Conservation (phyloP, 78 protist species). For the Emiliania huxleyi region DNA sequence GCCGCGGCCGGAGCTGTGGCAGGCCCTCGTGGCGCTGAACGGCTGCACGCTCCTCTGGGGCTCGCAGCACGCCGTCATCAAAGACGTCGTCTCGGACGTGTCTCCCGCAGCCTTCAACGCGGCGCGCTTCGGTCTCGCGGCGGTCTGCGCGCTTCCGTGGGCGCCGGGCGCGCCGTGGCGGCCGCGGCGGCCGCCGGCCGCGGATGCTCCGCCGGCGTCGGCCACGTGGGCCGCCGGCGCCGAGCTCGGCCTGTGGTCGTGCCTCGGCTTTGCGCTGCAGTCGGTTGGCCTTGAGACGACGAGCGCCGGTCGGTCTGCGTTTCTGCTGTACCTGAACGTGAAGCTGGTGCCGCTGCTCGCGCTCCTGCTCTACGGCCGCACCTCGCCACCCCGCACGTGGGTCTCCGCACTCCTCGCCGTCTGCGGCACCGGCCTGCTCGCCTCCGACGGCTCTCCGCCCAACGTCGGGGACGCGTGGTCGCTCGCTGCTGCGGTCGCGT, state of each 20-base stretch:
- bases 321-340: conserved; percentile 36
- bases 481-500: not conserved
- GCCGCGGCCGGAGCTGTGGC: too few species aligned
- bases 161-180: not conserved
- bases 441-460: not conserved
- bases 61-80: conserved; percentile 36
- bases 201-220: not conserved
- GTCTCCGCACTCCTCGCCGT: not conserved
- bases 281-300: conserved; percentile 25
- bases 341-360: conserved; percentile 31
- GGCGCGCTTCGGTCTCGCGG: conserved; percentile 2
- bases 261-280: conserved; percentile 20
- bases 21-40: not conserved
- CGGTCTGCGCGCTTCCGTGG: not conserved
- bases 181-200: too few species aligned
- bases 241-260: conserved; percentile 20
- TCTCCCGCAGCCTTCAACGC: not conserved
- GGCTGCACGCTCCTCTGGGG: conserved; percentile 18
- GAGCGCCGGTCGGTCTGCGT: conserved; percentile 13
- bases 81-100: not conserved
- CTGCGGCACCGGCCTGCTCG: not conserved
- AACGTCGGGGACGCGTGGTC: conserved; percentile 9
- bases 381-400: not conserved
- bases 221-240: not conserved
- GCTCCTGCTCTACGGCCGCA: not conserved